Evolutionary conservation across 768 basidiomycete genomes (phyloP).

Genomic region (Multifurca ochricompacta): DNA sequence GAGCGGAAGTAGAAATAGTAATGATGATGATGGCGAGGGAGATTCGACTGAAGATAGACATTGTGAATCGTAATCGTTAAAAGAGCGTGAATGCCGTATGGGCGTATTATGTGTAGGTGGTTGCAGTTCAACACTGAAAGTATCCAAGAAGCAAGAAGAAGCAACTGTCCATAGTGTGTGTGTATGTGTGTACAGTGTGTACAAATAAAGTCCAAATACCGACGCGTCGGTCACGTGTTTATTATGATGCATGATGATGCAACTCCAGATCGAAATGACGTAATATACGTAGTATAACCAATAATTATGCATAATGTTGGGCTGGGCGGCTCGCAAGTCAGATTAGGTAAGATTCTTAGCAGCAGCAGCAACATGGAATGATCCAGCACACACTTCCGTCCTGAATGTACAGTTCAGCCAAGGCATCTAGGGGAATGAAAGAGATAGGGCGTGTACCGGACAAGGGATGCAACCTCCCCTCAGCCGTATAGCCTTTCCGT

Average conservation of each 20-base stretch:
- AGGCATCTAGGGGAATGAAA: too few species aligned
- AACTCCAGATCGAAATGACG: neutral
- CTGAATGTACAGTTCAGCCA: neutral
- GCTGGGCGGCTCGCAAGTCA: too few species aligned
- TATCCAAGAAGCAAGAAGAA: neutral
- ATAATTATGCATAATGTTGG: too few species aligned
- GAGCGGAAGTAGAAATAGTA: conserved; percentile 3
- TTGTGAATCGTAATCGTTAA: conserved; percentile 4
- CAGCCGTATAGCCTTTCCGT: conserved; percentile 12
- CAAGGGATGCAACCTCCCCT: conserved; percentile 17
- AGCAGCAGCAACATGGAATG: conserved; percentile 16
- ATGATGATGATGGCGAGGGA: conserved; percentile 10
- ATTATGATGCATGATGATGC: too few species aligned
- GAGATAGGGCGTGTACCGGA: conserved; percentile 2
- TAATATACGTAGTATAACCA: neutral
- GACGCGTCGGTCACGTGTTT: conserved; percentile 9
- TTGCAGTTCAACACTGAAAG: neutral
- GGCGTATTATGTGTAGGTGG: conserved; percentile 3
- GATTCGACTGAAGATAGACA: conserved; percentile 11
- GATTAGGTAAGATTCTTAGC: neutral
- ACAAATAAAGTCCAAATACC: conserved; percentile 13
- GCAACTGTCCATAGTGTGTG: neutral
- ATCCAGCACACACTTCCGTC: conserved; percentile 18
- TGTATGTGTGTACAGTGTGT: too few species aligned
- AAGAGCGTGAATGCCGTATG: conserved; percentile 10